These are phyloP conservation scores for Aspergillus affinis DNA, from an alignment of 495 filamentous ascomycete genomes.

Conservation along the genomic window DNA sequence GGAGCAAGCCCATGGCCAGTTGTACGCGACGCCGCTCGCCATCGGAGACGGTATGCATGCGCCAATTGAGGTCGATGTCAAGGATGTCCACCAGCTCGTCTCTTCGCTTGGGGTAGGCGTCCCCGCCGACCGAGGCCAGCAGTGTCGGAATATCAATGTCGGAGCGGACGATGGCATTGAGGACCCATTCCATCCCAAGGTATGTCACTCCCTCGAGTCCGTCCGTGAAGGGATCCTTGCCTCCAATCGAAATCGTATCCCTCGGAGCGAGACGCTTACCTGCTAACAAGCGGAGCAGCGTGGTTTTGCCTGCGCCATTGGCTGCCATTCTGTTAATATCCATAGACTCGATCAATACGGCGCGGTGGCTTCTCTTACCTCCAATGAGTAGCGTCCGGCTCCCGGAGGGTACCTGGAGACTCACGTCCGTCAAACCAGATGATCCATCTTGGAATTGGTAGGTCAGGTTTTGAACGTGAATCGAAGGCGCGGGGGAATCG, in stretches of 20 bases:
- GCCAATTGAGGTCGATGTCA: conserved; percentile 88
- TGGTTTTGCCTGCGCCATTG: conserved; percentile 97
- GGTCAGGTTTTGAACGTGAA: conserved; percentile 72
- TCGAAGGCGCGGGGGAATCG: conserved; percentile 45
- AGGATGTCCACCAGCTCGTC: conserved; percentile 86
- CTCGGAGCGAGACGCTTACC: conserved; percentile 88
- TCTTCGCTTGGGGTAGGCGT: conserved; percentile 73
- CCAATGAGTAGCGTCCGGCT: conserved; percentile 92
- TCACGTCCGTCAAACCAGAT: conserved; percentile 67
- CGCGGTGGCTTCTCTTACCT: conserved; percentile 45
- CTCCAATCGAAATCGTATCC: conserved; percentile 68
- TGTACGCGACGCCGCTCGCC: conserved; percentile 91
- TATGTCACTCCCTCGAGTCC: conserved; percentile 92
- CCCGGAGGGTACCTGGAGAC: conserved; percentile 71
- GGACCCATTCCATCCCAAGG: conserved; percentile 95
- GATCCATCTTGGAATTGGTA: conserved; percentile 87
- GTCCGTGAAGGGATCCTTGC: conserved; percentile 86
- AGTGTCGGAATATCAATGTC: conserved; percentile 91
- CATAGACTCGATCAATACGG: not conserved
- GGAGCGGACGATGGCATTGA: conserved; percentile 93
- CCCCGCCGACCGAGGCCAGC: conserved; percentile 80
- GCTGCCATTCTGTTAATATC: conserved; percentile 45
- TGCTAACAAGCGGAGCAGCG: conserved; percentile 83
- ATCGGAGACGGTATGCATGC: conserved; percentile 92
- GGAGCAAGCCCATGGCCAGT: conserved; percentile 89